These are phyloP conservation scores for Prunus yedoensis DNA, from an alignment of 331 rosid species.

Conservation along the genomic window DNA sequence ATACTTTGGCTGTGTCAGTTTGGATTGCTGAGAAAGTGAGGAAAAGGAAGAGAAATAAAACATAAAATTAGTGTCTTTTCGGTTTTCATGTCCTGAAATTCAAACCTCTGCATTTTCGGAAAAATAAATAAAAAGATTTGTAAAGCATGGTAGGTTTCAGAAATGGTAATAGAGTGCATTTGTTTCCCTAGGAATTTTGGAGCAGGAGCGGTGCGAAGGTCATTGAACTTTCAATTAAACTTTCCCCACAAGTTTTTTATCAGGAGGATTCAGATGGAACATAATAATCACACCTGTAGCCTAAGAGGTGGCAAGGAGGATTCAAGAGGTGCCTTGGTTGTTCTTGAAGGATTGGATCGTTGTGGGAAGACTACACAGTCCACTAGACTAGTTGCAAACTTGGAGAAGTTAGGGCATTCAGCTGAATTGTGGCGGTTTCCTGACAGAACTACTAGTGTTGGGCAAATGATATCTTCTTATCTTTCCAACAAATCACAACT, in stretches of 20 bases:
- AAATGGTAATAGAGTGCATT: conserved; percentile 5
- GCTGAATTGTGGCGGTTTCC: conserved; percentile 89
- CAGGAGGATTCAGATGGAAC: conserved; percentile 48
- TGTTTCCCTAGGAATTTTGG: conserved; percentile 49
- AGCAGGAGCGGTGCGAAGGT: conserved; percentile 21
- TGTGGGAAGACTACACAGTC: conserved; percentile 84
- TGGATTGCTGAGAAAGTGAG: neutral
- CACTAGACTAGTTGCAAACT: conserved; percentile 52
- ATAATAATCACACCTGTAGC: conserved; percentile 17
- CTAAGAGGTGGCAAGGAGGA: conserved; percentile 28
- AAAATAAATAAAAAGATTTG: neutral
- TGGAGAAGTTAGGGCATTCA: conserved; percentile 65
- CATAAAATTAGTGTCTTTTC: neutral
- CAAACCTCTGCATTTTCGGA: neutral
- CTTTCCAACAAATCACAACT: conserved; percentile 74
- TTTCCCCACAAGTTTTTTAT: conserved; percentile 29
- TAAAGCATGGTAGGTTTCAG: neutral
- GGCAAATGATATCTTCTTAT: conserved; percentile 87
- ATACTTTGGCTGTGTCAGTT: neutral
- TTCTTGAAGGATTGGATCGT: conserved; percentile 91
- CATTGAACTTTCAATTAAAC: conserved; percentile 32
- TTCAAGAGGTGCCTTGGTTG: conserved; percentile 83
- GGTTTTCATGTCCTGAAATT: neutral
- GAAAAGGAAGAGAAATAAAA: neutral
- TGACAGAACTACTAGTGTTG: conserved; percentile 75